phyloP scores from a whole-genome alignment of 2,329 filamentous ascomycete genomes.

The Thermothelomyces thermophilus region DNA sequence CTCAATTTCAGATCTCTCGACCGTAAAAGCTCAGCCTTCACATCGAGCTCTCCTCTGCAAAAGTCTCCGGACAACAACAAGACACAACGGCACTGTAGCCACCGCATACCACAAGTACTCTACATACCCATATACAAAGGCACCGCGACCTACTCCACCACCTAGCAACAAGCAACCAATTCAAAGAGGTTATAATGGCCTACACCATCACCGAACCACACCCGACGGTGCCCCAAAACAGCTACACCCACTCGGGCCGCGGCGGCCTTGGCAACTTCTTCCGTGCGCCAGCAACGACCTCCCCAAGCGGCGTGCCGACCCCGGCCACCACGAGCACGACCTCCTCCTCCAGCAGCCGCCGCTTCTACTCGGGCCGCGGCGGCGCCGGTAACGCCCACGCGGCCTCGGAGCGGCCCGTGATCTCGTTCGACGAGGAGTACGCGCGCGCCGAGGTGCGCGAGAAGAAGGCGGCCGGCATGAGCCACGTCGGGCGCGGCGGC shows the following conservation, averaged over 20 bases:
- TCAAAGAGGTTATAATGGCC: conserved; percentile 31
- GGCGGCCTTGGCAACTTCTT: conserved; percentile 52
- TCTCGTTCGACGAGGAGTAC: conserved; percentile 63
- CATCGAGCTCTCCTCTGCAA: no score
- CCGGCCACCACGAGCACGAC: conserved; percentile 39
- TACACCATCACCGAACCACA: conserved; percentile 44
- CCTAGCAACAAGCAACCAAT: conserved; percentile 6
- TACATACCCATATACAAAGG: no score
- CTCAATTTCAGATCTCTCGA: no score
- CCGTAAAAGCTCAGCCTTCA: background rate
- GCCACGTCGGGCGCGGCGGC: conserved; percentile 58
- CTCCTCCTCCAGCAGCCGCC: conserved; percentile 25
- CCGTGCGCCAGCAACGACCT: conserved; percentile 38
- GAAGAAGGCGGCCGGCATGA: conserved; percentile 36
- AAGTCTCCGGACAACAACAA: no score
- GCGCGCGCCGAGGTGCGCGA: conserved; percentile 47
- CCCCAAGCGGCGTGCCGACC: conserved; percentile 46
- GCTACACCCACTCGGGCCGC: conserved; percentile 47
- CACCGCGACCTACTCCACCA: background rate
- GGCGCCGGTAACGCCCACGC: conserved; percentile 59
- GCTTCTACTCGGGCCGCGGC: conserved; percentile 61
- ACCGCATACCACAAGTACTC: no score
- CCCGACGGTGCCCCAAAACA: conserved; percentile 40
- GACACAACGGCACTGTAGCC: no score
- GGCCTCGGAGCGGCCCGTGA: conserved; percentile 46